Conservation (phyloP, 441 rosid genomes). For the Pelargonium australe region DNA sequence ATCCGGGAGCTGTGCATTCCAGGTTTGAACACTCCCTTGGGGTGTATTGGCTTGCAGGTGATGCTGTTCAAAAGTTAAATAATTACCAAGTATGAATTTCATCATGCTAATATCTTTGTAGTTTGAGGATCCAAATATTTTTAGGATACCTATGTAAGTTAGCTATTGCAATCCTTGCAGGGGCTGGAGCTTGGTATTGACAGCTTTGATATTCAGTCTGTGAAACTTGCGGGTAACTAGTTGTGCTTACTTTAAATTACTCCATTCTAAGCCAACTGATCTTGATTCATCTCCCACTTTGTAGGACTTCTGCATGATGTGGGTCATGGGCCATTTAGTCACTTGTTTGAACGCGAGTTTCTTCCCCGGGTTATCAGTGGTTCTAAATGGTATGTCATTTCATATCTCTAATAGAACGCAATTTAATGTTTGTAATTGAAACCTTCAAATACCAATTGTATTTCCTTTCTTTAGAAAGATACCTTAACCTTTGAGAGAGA, state of each 20-base stretch:
- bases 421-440: not conserved
- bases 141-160: constrained; percentile 10
- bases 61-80: constrained; percentile 40
- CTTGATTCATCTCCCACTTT: constrained; percentile 9
- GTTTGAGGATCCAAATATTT: not conserved
- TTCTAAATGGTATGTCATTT: constrained; percentile 38
- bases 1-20: constrained; percentile 76
- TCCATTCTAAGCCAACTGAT: not conserved
- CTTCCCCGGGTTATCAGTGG: constrained; percentile 41
- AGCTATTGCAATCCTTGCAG: constrained; percentile 28
- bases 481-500: not conserved
- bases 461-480: not conserved
- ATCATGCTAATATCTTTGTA: constrained; percentile 2
- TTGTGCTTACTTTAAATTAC: not conserved
- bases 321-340: constrained; percentile 82
- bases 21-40: constrained; percentile 75
- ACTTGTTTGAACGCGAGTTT: constrained; percentile 56
- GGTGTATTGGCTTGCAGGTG: constrained; percentile 55
- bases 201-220: constrained; percentile 38
- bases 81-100: constrained; percentile 40
- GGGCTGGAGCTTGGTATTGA: constrained; percentile 49
- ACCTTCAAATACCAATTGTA: not conserved
- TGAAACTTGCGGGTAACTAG: constrained; percentile 60
- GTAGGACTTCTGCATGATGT: constrained; percentile 72
- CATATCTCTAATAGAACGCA: not conserved